Base-by-base conservation (phyloP, 2,329 filamentous ascomycete genomes). In the Xylariaceae sp. region DNA sequence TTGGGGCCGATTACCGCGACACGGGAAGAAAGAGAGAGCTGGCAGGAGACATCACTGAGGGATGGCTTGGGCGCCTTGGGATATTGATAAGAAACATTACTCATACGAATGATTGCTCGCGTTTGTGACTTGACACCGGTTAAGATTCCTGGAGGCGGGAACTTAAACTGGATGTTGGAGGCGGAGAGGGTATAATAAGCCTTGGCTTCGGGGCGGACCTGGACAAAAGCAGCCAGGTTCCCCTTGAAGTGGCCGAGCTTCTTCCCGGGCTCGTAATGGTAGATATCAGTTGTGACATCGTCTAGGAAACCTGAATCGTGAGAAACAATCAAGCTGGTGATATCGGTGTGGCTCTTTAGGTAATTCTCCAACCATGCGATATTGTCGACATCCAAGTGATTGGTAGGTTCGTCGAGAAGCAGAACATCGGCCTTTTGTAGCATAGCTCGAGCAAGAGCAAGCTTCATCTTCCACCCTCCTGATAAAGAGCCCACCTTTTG, bases 401-500 rank as follows among this genome's bases (percentile, higher is more conserved):
- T 99, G 68, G 95, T 99, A 75, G 95, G 95, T 84, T 99, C 95
- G 83, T 99, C 95, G 55, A 99, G 86, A 49, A 99, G 82, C 56
- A 99, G 84, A 48, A 99, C 93, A 73, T 99, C 95, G n/a, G 95
- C 93, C 71, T 88, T 90, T 82, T 95, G 90, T 69, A 99, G 83
- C 93, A 99, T 98, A 62, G 95, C 95, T 69, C 95, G 87, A 50
- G 95, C 95, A 74, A 99, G 78, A 64, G 95, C 95, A 59, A 99
- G 80, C 86, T 99, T 99, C 95, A 99, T 99, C 85, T 98, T 98
- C 95, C 95, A 99, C 72, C 95, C 95, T 77, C 95, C 95, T 43
- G 95, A 98, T 37, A 99, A 79, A 19, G 93, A 97, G 66, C 95
- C 95, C 56, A 99, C 95, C 67, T 89, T 90, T 73, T 97, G 87